Base-by-base conservation (phyloP, 2,329 filamentous ascomycete genomes). In the Pyrenochaeta sp. region DNA sequence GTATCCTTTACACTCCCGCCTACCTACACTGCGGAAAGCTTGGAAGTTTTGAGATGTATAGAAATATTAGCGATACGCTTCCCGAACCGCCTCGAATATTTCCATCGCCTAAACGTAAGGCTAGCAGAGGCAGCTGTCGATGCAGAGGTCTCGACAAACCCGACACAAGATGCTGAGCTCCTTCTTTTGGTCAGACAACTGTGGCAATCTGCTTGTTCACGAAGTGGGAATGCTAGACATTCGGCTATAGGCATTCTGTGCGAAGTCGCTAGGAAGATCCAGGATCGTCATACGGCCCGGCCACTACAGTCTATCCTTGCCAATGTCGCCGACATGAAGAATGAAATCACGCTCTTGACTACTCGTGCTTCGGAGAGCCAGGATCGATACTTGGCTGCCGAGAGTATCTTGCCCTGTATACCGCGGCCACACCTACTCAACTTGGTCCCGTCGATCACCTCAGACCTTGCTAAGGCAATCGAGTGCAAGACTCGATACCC, bases 41-140 rank as follows among this genome's bases (percentile, higher is more conserved):
- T 59, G 13, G 54, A 54, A 15, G 45, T 72, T 7, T 22, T 72
- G 24, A 37, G 50, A 19, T 56, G 56, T 46, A 44, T 71, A 19
- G 61, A 64, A 30, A 42, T 47, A n/a, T 44, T 54, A 6, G 54
- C 50, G 3, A 30, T 34, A 12, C 32, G 34, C 19, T 58, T 56
- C 39, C 40, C 56, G 30, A 28, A 61, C 24, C 51, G 58, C 30
- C 19, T 27, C 25, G 43, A 25, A 15, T 46, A 51, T 10, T 44
- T 61, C 5, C 54, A 54, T 27, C 43, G 40, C 8, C 42, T 71
- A 12, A 61, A 59, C 27, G 24, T 55, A 22, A 62, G 58, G 28
- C 27, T 68, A 32, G 63, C 65, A 22, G 43, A 57, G n/a, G 45
- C 55, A 13, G 53, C 54, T 48, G 30, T 49, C 27, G 45, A 36